Base-by-base conservation (phyloP, 2,329 filamentous ascomycete species). In the Calonectria pseudoreteaudii region DNA sequence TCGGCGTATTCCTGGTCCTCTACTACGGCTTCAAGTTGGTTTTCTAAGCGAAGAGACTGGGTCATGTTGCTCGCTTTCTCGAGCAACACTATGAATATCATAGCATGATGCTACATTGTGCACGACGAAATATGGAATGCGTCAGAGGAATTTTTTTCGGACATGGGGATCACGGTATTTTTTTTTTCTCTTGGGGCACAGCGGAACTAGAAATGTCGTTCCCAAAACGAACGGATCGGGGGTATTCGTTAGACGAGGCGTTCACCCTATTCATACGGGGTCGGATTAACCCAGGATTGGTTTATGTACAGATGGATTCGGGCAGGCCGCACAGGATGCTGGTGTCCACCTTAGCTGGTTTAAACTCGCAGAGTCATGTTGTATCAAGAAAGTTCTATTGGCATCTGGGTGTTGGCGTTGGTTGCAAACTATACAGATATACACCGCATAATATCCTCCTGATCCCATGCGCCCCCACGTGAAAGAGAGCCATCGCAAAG, bases 1-100 rank as follows among this genome's bases (percentile, higher is more conserved):
- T 96, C 53, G 95, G 86, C 9, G 85, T 87, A 11, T 92, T 97
- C 60, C 80, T 98, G 68, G 84, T 95, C 71, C 82, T 98, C 49
- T 98, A 94, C 85, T 95, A 95, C 82, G 86, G 93, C 16, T 86
- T 90, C 78, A 91, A 91, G 77, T 88, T 93, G 84, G 86, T 95
- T 69, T 90, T 94, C 74, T 91, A 80, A 86, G 44, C 44, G 26
- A 20, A 28, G 36, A 6, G 26, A 26, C 11, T 31, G 11, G 8
- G 7, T 3, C 16, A 28, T 36, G 13, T 44, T 50, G 34, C 28
- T 23, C 34, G 11, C 10, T 26, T 23, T 38, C 28, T 38, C 36
- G 18, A 44, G 47, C 31, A 31, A 62, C 28, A 20, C 47, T 28
- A 65, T 47, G 26, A 18, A n/a, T 38, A 65, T 70, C 56, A 49